Evolutionary conservation across 257 asterid genomes (phyloP).

Genomic region (Jasminum sambac): DNA sequence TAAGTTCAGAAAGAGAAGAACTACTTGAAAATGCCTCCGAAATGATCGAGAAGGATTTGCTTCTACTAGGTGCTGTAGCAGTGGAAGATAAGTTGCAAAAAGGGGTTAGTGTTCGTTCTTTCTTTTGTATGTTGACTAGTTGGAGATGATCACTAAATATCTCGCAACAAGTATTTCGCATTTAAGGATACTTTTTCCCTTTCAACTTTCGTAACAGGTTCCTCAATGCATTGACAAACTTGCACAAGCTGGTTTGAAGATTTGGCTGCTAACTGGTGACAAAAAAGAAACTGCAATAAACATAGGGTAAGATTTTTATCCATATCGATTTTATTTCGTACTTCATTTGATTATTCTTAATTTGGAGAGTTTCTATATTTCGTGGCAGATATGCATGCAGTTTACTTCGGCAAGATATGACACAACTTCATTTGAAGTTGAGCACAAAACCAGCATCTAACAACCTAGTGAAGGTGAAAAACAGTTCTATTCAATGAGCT

Average conservation of each 20-base stretch:
- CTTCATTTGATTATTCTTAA: neutral
- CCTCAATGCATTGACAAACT: constrained; percentile 78
- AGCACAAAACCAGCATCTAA: constrained; percentile 30
- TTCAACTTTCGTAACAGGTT: constrained; percentile 37
- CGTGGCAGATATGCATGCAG: constrained; percentile 63
- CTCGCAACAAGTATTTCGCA: neutral
- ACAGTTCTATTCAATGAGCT: constrained; percentile 21
- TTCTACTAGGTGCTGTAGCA: constrained; percentile 66
- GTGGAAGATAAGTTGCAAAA: constrained; percentile 72
- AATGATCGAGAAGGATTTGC: constrained; percentile 56
- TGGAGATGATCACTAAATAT: neutral
- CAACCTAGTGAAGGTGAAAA: constrained; percentile 47
- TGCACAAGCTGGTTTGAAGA: constrained; percentile 72
- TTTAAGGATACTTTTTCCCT: neutral
- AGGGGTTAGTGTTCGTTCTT: constrained; percentile 45
- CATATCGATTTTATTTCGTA: neutral
- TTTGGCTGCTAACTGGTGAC: constrained; percentile 77
- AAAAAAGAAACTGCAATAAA: constrained; percentile 73
- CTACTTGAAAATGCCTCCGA: constrained; percentile 58
- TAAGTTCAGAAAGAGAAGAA: constrained; percentile 55
- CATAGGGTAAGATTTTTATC: constrained; percentile 47
- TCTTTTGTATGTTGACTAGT: neutral
- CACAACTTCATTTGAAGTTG: constrained; percentile 53
- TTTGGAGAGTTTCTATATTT: neutral
- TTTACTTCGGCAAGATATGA: constrained; percentile 67